Evolutionary conservation across 108 stramenopile genomes (phyloP), one percentile per base, ranked within the genome.

Genomic region (Conticribra weissflogii): DNA sequence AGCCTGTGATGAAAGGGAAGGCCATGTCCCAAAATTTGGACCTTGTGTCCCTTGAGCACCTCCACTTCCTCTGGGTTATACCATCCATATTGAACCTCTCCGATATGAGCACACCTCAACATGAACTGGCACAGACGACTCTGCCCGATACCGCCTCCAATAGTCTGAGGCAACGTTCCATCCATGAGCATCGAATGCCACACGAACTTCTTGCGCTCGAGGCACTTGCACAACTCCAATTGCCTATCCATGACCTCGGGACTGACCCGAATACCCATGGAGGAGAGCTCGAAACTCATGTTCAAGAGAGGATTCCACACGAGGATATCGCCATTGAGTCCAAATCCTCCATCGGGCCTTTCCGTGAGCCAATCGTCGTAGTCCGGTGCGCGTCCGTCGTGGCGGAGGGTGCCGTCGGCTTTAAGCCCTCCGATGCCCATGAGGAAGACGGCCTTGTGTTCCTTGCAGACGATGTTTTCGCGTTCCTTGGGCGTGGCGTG

Each of bases 31-130:
- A 82, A 55, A 30, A 82, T 60, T 3, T 55, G 15, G 54, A 78
- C 68, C 2, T 53, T 53, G 24, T 76, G 45, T 46, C 73, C 50
- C 72, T 74, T 72, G 46, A 82, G 48, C 21, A 73, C 32, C 2
- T 66, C 81, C 4, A 82, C 81, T 61, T 82, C 81, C 17, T 52
- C 54, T 27, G 81, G 81, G 48, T 82, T 74, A 72, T 82, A 82
- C 81, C 81, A 82, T 49, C 81, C 81, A 58, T 82, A 72, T 30
- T 82, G 81, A 28, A 82, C 81, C 59, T 82, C 81, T 7, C 81
- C 81, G 73, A 82, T 82, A 66, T 82, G 81, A 47, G 66, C 65
- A 55, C 71, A 72, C 9, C 73, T 71, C 41, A 82, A 59, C 72
- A 82, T 53, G 32, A 68, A 78, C 44, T 78, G 76, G 44, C 81